Base-by-base conservation (phyloP, 805 yeast genomes). In the Wickerhamomyces canadensis region DNA sequence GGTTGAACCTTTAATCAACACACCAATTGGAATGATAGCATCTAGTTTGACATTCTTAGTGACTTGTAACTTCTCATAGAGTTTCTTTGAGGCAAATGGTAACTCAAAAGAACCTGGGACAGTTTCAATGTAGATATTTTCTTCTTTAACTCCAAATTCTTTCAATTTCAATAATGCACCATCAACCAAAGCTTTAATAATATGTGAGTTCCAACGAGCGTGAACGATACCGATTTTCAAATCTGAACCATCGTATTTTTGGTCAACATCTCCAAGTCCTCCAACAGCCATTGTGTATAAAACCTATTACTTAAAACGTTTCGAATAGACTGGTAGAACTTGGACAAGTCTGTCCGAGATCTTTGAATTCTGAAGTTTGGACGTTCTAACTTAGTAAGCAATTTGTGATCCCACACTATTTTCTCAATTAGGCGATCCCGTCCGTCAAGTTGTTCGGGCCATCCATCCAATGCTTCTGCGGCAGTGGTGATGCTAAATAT, bases 91-190 rank as follows among this genome's bases (percentile, higher is more conserved):
- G 25, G 87, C 97, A 58, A 68, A 84, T 13, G 98, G 98, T 46
- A 93, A 71, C 67, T 93, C 98, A 57, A 80, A 93, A 10, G 95
- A 80, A 23, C 98, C 98, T 9, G 98, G 98, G 16, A 93, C 95
- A 8, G 89, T 68, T 61, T 87, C 93, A 37, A 89, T 65, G 38
- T 76, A 58, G 45, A 93, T 88, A 62, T 88, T 85, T 46, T 76
- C 81, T 48, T 78, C 79, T 49, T 67, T 61, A 21, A 93, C 98
- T 19, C 88, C 88, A 38, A 83, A 62, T 31, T 71, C 72, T 32
- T 52, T 47, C 56, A 89, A 64, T 57, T 75, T 74, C 23, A 65
- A 59, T 26, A 78, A 60, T 18, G 93, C 88, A 37, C 98, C 98
- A 23, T 72, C 64, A 6, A 89, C 89, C 32, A 93, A 68, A 12